Evolutionary conservation across 2,329 filamentous ascomycete species (phyloP), one percentile per base, ranked within the genome.

Genomic region (Diaporthe helianthi): DNA sequence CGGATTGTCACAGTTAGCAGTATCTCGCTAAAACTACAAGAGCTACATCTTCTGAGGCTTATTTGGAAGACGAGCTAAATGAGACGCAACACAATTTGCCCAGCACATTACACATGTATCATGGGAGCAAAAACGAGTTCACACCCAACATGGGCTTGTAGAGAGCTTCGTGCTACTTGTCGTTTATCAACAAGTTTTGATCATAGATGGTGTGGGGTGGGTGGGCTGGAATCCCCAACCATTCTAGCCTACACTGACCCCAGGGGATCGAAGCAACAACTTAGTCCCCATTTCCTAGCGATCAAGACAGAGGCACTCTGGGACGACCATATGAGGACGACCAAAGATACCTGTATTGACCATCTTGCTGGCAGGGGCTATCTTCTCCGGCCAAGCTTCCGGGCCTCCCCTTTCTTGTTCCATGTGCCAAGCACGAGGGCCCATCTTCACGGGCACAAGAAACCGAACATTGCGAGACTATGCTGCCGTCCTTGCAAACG

Each of bases 171-270:
- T 36, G 22, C 65, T 58, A 41, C 24, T 31, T 58, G 36, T n/a
- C 24, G 4, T 47, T 58, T 46, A 31, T 51, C 15, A 36, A 44
- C 54, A 44, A 41, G 19, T 58, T 38, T 67, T 31, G 31, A 49
- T n/a, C 52, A 55, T 31, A 26, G 46, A 49, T 49, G 49, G 49
- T 41, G 52, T 29, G 52, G 65, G 51, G n/a, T n/a, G 44, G 49
- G 52, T 29, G n/a, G n/a, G n/a, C n/a, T n/a, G n/a, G n/a, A 10
- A 38, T 36, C 47, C 41, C 61, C 61, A 38, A 52, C 41, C 33
- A 29, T 22, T 38, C 29, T 41, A 1, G 17, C 22, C 26, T 67
- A 58, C 41, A 49, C 19, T 41, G 41, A 29, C 44, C n/a, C 53
- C 58, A 38, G 31, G 44, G n/a, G 46, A 41, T 26, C 44, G 33